Evolutionary conservation across 2,329 filamentous ascomycete genomes (phyloP).

Genomic region (Akanthomyces uredinophilus): DNA sequence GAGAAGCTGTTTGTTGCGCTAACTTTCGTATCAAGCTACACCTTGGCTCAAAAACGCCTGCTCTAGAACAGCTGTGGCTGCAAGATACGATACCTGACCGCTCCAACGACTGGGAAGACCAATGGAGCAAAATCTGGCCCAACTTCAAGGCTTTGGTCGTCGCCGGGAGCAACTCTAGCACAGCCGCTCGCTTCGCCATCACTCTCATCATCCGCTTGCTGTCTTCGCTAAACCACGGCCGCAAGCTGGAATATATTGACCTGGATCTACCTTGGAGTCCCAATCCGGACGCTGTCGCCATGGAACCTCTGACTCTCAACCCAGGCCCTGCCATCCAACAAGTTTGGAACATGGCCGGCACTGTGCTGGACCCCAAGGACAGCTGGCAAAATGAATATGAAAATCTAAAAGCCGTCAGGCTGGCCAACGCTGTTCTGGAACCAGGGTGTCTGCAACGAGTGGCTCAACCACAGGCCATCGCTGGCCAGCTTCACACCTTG

Average conservation of each 20-base stretch:
- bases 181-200: slow-evolving; percentile 8
- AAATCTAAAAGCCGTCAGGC: slow-evolving; percentile 20
- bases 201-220: slow-evolving; percentile 15
- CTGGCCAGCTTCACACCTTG: slow-evolving; percentile 28
- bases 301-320: slow-evolving; percentile 5
- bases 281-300: slow-evolving; percentile 2
- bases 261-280: slow-evolving; percentile 24
- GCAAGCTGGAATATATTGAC: slow-evolving; percentile 26
- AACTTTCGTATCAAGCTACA: slow-evolving; percentile 22
- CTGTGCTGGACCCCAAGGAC: slow-evolving; percentile 1
- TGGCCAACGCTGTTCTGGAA: slow-evolving; percentile 23
- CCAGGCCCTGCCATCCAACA: slow-evolving; percentile 7
- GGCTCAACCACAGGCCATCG: slow-evolving; percentile 23
- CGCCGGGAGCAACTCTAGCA: slow-evolving; percentile 18
- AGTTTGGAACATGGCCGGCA: slow-evolving; percentile 12
- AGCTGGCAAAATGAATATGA: slow-evolving; percentile 11
- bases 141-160: slow-evolving; percentile 27
- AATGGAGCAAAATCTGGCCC: slow-evolving; percentile 24
- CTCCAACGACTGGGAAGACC: slow-evolving; percentile 13
- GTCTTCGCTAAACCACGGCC: slow-evolving; percentile 25
- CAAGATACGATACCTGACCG: slow-evolving; percentile 22
- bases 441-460: slow-evolving; percentile 22
- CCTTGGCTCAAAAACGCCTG: slow-evolving; percentile 24
- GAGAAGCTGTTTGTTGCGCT: background rate
- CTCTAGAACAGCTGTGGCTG: slow-evolving; percentile 29